A percentile compares a stretch with the other conserved stretches of the same genome.
Evolutionary conservation across 1,139 yeast species (phyloP).

Genomic region (Taphrina sp.): DNA sequence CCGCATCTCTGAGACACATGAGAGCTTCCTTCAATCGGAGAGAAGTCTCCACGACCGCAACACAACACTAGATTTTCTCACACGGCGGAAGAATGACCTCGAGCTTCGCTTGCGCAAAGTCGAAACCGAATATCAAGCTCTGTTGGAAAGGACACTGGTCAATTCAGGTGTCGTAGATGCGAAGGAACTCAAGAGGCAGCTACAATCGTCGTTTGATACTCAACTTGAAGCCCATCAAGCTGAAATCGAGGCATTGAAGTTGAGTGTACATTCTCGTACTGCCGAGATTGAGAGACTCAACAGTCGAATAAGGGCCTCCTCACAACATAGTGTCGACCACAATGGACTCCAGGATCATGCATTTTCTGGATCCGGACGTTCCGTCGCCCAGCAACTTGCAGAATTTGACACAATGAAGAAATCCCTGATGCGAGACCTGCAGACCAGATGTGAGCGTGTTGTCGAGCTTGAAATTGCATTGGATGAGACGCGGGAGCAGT

Average conservation of each 20-base stretch:
- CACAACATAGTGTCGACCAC: not conserved
- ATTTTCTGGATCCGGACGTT: not conserved
- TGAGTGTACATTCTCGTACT: not conserved
- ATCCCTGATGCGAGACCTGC: slow-evolving; percentile 48
- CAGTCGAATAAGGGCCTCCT: slow-evolving; percentile 27
- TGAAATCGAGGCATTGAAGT: slow-evolving; percentile 34
- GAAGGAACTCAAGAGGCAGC: slow-evolving; percentile 9
- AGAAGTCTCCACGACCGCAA: slow-evolving; percentile 11
- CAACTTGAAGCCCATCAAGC: slow-evolving; percentile 7
- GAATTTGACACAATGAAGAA: slow-evolving; percentile 45
- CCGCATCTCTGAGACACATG: not conserved
- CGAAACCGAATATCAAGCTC: slow-evolving; percentile 10
- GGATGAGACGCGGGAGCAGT: slow-evolving; percentile 47
- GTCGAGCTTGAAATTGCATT: slow-evolving; percentile 49
- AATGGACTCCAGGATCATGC: not conserved
- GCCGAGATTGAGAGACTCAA: slow-evolving; percentile 33
- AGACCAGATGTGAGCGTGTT: slow-evolving; percentile 48
- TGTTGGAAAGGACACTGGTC: slow-evolving; percentile 20
- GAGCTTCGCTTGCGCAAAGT: slow-evolving; percentile 16
- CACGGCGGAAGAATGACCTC: slow-evolving; percentile 14
- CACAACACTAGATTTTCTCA: slow-evolving; percentile 4
- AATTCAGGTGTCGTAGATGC: slow-evolving; percentile 13
- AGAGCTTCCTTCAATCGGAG: slow-evolving; percentile 6
- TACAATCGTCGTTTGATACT: not conserved
- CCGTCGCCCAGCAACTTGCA: slow-evolving; percentile 30